Base-by-base conservation (phyloP, 495 filamentous ascomycete species). In the Xylaria flabelliformis region DNA sequence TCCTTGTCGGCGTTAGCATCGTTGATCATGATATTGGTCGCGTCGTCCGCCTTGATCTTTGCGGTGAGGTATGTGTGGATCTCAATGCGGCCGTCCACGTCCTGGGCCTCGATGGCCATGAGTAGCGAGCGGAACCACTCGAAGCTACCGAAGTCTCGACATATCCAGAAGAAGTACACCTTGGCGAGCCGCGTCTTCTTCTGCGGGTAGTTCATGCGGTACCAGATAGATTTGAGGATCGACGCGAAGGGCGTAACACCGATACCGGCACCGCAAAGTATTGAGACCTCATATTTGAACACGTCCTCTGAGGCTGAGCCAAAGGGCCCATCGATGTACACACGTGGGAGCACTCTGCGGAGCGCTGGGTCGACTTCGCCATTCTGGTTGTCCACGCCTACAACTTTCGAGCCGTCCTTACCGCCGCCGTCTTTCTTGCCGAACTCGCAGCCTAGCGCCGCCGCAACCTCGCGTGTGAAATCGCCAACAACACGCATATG, bases 81-180 rank as follows among this genome's bases (percentile, higher is more conserved):
- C 81, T 95, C 92, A 74, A 95, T 94, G 51, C 90, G 84, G 81
- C 91, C 87, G 75, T 92, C 90, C 76, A 94, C 87, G 82, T 95
- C 92, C 82, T 94, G 92, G 15, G 92, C 91, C 80, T 94, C 92
- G 76, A 94, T 93, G 69, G 92, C 92, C 64, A 93, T 85, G 29
- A 94, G 88, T 44, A 94, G 83, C 24, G 91, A 93, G 50, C 90
- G 85, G 85, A 94, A 94, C 92, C 92, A 94, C 82, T 94, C 91
- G 74, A 93, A 94, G 4, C 89, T 90, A 32, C 90, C 91, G 74
- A 93, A 92, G 77, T 94, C 91, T 78, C 91, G 84, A 84, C 92
- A 92, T 75, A 94, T 88, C 92, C 92, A 94, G 85, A 94, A 93
- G 82, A 94, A 94, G 83, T 94, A 94, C 42, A 94, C 91, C 80